Conservation (phyloP, 2,329 filamentous ascomycete genomes). For the Aureobasidium sp. region DNA sequence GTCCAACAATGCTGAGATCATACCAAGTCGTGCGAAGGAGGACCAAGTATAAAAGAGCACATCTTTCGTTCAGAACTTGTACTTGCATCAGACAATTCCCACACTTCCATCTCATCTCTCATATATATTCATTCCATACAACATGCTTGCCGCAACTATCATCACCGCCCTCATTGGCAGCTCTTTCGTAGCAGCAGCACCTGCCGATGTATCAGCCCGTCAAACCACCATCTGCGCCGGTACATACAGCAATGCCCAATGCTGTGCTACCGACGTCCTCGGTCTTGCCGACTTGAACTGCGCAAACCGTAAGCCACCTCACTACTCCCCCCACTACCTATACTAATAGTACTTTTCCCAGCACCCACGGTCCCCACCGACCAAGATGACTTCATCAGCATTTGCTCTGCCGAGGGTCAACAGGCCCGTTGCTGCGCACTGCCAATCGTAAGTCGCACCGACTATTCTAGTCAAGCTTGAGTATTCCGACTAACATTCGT, state of each 20-base stretch:
- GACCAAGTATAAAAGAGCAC: background rate
- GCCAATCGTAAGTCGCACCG: slow-evolving; percentile 34
- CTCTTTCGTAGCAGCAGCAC: slow-evolving; percentile 25
- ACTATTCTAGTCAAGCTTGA: too few species aligned
- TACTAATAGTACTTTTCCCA: slow-evolving; percentile 17
- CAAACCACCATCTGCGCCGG: slow-evolving; percentile 30
- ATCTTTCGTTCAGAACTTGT: background rate
- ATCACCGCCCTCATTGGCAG: slow-evolving; percentile 13
- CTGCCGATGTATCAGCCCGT: slow-evolving; percentile 26
- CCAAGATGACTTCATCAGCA: slow-evolving; percentile 39
- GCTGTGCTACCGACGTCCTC: slow-evolving; percentile 57
- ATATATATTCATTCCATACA: background rate
- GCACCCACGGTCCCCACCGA: slow-evolving; percentile 32
- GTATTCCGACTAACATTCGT: background rate
- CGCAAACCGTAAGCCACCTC: slow-evolving; percentile 40
- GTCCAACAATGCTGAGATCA: background rate
- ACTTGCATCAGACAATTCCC: background rate
- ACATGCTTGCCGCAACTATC: slow-evolving; percentile 17
- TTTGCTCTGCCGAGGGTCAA: slow-evolving; percentile 46
- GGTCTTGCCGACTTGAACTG: slow-evolving; percentile 54
- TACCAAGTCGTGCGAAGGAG: background rate
- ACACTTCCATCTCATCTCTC: background rate
- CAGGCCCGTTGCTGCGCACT: slow-evolving; percentile 53
- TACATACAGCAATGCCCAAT: slow-evolving; percentile 38
- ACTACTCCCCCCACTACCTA: slow-evolving; percentile 1